These are phyloP conservation scores for Ophiostoma sp. DNA, from an alignment of 2,329 filamentous ascomycete species.

Conservation along the genomic window DNA sequence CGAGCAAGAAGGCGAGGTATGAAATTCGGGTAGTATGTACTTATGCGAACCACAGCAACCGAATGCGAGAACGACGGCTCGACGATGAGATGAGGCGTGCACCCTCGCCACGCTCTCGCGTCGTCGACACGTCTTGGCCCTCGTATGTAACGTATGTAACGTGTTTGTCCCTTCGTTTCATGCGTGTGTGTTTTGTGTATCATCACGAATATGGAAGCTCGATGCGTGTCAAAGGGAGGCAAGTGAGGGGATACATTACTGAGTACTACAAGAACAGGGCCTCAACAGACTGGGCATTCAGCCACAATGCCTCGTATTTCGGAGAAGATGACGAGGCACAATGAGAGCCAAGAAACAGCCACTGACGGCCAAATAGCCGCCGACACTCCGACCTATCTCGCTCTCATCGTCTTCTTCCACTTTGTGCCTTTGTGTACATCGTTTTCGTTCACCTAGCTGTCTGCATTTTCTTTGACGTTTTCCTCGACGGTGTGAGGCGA, in stretches of 20 bases:
- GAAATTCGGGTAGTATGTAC: no score
- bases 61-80: neutral
- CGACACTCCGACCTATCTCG: neutral
- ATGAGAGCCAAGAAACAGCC: neutral
- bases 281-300: neutral
- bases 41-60: neutral
- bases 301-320: neutral
- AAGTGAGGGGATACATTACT: neutral
- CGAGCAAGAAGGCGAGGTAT: neutral
- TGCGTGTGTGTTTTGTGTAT: neutral
- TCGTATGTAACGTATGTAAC: neutral
- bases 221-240: neutral
- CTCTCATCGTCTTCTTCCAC: neutral
- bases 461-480: neutral
- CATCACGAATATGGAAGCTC: neutral
- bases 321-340: neutral
- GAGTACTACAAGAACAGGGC: no score
- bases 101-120: neutral
- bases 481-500: neutral
- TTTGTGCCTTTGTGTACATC: neutral
- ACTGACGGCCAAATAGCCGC: neutral
- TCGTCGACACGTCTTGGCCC: neutral
- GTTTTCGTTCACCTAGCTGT: neutral
- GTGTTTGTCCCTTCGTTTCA: neutral
- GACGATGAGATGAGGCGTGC: neutral